Evolutionary conservation across 345 rosid genomes (phyloP).

Genomic region (Eucalyptus melliodora): DNA sequence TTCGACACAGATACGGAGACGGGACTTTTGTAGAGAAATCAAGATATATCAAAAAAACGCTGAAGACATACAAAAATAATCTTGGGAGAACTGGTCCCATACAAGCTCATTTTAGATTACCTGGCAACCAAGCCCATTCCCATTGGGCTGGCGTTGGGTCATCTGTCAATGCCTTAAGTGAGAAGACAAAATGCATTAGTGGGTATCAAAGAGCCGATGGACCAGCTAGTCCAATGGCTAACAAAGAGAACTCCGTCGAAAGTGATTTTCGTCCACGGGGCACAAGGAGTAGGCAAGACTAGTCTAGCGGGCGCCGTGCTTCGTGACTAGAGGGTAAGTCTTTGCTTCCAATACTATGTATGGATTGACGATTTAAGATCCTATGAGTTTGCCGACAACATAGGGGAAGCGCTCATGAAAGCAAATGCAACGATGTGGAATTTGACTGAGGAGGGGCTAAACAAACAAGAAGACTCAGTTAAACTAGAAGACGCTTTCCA

Average conservation of each 20-base stretch:
- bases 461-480: background rate
- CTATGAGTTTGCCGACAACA: background rate
- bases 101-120: background rate
- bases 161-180: too few relatives aligned
- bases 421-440: background rate
- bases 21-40: too few relatives aligned
- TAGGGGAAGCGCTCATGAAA: background rate
- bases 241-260: accelerated
- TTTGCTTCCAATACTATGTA: accelerated
- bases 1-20: accelerated
- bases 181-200: background rate
- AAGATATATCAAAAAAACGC: accelerated
- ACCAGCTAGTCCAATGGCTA: background rate
- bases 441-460: background rate
- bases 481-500: too few relatives aligned
- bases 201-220: background rate
- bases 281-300: too few relatives aligned
- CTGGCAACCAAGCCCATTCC: background rate
- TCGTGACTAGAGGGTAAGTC: too few relatives aligned
- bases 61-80: accelerated
- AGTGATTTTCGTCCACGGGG: too few relatives aligned
- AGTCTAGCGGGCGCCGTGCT: too few relatives aligned
- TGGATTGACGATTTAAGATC: background rate
- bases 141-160: too few relatives aligned
- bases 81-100: background rate